Conservation (phyloP, 495 filamentous ascomycete species). For the Bacidia rubella region DNA sequence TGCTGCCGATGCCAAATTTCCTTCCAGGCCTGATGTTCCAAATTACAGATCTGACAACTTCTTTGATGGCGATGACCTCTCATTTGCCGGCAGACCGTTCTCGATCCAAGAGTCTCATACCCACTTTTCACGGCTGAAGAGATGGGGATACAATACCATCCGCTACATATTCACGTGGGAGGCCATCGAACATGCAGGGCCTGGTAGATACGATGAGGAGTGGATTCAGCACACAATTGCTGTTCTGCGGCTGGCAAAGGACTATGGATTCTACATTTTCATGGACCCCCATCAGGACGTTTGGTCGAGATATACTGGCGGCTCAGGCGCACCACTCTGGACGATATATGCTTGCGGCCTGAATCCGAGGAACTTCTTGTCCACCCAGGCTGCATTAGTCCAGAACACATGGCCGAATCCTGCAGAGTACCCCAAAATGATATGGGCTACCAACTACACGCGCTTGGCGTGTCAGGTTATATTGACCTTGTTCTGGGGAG, state of each 20-base stretch:
- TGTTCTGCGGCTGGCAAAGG: slow-evolving; percentile 66
- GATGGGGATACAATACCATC: slow-evolving; percentile 89
- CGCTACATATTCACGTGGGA: slow-evolving; percentile 98
- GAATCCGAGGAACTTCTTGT: slow-evolving; percentile 69
- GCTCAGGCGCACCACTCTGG: slow-evolving; percentile 95
- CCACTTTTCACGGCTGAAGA: slow-evolving; percentile 76
- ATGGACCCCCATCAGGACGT: slow-evolving; percentile 98
- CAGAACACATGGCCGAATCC: slow-evolving; percentile 91
- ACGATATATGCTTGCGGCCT: slow-evolving; percentile 88
- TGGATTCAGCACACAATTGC: slow-evolving; percentile 86
- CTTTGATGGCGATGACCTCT: slow-evolving; percentile 85
- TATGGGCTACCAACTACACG: slow-evolving; percentile 95
- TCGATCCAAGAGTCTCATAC: slow-evolving; percentile 64
- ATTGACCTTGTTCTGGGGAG: slow-evolving; percentile 89
- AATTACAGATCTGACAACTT: slow-evolving; percentile 69
- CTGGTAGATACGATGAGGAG: slow-evolving; percentile 88
- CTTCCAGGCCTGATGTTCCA: slow-evolving; percentile 62
- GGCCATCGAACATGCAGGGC: slow-evolving; percentile 88
- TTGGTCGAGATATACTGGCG: slow-evolving; percentile 89
- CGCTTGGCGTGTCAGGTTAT: slow-evolving; percentile 79
- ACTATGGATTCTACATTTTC: slow-evolving; percentile 88
- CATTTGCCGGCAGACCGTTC: slow-evolving; percentile 80
- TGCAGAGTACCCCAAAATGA: slow-evolving; percentile 89
- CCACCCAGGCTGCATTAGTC: slow-evolving; percentile 83
- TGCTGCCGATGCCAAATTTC: slow-evolving; percentile 56